Evolutionary conservation across 2,329 filamentous ascomycete species (phyloP).

Genomic region (Colletotrichum costaricense): DNA sequence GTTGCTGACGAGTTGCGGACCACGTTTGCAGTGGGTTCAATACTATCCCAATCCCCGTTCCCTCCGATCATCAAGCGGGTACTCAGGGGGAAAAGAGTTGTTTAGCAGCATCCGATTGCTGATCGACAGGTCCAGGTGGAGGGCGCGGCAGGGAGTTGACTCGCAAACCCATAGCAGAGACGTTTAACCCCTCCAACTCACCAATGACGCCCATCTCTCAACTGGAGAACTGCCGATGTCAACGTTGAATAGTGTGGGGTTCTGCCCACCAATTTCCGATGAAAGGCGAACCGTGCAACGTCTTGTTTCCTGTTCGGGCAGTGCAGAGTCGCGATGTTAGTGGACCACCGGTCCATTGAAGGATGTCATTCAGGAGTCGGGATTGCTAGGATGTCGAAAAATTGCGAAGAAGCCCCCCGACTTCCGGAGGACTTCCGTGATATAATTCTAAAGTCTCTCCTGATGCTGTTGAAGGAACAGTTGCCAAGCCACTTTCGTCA

Average conservation of each 20-base stretch:
- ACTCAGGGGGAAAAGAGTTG: background rate
- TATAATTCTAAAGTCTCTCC: background rate
- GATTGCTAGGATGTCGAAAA: background rate
- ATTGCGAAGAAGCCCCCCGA: conserved; percentile 3
- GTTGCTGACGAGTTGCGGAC: background rate
- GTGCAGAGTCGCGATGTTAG: conserved; percentile 11
- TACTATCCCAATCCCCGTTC: background rate
- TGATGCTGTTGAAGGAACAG: background rate
- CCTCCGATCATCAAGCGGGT: background rate
- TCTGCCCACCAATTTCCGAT: conserved; percentile 27
- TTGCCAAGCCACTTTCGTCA: background rate
- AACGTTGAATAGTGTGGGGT: conserved; percentile 14
- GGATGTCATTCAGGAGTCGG: conserved; percentile 1
- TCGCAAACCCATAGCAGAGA: conserved; percentile 8
- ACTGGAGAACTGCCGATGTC: conserved; percentile 11
- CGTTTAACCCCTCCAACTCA: background rate
- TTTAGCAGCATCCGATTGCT: conserved; percentile 6
- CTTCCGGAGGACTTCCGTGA: background rate
- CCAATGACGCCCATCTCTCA: conserved; percentile 10
- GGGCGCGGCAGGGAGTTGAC: conserved; percentile 12
- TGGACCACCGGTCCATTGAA: conserved; percentile 16
- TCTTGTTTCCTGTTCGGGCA: background rate
- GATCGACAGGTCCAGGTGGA: conserved; percentile 18
- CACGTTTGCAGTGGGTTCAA: background rate
- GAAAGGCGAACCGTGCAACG: conserved; percentile 17